Percentiles rank a stretch among this genome's conserved stretches.
Conservation (phyloP, 1,139 yeast species). For the Arxiozyma slooffiae region DNA sequence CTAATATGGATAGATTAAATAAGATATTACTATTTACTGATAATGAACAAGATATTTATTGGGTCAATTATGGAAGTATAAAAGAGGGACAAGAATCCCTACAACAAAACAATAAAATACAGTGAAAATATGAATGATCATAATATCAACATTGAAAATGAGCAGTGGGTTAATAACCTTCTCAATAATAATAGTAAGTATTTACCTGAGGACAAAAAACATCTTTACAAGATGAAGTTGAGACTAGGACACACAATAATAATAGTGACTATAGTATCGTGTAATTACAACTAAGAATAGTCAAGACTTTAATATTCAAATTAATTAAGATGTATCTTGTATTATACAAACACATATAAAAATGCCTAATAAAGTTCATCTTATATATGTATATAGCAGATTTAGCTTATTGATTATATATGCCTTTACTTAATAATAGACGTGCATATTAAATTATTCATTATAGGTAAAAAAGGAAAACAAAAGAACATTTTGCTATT, state of each 20-base stretch:
- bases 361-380: background rate
- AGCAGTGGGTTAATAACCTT: conserved; percentile 42
- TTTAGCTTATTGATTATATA: too few relatives aligned
- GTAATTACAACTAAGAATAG: background rate
- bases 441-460: background rate
- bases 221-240: conserved; percentile 24
- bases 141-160: conserved; percentile 33
- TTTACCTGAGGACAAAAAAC: conserved; percentile 33
- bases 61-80: conserved; percentile 41
- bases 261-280: background rate
- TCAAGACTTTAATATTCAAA: too few relatives aligned
- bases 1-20: conserved; percentile 62
- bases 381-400: too few relatives aligned
- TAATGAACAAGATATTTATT: conserved; percentile 73
- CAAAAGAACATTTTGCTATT: background rate
- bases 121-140: too few relatives aligned
- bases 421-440: background rate
- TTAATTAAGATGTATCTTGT: background rate
- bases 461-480: too few relatives aligned
- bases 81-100: conserved; percentile 34
- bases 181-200: conserved; percentile 13
- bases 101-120: conserved; percentile 31
- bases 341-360: background rate
- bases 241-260: background rate
- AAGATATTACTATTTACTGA: conserved; percentile 75